A percentile compares a stretch with the other conserved stretches of the same genome.
Evolutionary conservation across 371 early-diverging fungal genomes (phyloP).

Genomic region (Fennellomyces sp.): DNA sequence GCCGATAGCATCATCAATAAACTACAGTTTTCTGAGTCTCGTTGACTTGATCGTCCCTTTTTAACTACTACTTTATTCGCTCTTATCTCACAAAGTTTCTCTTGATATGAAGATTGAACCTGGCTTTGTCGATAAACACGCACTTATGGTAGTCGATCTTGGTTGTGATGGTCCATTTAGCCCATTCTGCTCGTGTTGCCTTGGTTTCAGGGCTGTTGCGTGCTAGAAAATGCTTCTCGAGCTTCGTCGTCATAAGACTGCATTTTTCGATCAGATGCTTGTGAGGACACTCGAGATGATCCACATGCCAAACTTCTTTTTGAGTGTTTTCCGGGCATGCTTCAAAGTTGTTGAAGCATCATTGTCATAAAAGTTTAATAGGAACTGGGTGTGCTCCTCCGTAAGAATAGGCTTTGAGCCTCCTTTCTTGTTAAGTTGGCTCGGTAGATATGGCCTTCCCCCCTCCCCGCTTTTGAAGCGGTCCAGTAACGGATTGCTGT

Average conservation of each 20-base stretch:
- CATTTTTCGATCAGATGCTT: neutral
- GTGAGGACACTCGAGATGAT: neutral
- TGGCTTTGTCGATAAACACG: slow-evolving; percentile 8
- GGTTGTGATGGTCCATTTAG: neutral
- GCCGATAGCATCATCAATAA: neutral
- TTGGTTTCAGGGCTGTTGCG: neutral
- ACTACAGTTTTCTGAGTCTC: neutral
- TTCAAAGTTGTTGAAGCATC: neutral
- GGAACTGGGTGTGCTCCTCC: neutral
- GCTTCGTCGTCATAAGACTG: neutral
- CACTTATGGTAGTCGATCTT: neutral
- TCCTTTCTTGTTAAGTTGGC: neutral
- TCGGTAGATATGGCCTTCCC: neutral
- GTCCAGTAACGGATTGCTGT: neutral
- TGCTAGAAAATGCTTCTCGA: neutral
- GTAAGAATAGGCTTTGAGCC: neutral
- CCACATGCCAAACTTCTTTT: neutral
- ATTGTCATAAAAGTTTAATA: neutral
- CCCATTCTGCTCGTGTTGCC: neutral
- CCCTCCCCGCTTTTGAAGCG: neutral
- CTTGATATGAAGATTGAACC: neutral
- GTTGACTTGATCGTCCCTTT: neutral
- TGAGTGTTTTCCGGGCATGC: neutral
- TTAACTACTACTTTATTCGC: neutral
- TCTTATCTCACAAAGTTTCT: neutral